Conservation (phyloP, 371 early-diverging fungal genomes). For the Syncephalastrum sp. region DNA sequence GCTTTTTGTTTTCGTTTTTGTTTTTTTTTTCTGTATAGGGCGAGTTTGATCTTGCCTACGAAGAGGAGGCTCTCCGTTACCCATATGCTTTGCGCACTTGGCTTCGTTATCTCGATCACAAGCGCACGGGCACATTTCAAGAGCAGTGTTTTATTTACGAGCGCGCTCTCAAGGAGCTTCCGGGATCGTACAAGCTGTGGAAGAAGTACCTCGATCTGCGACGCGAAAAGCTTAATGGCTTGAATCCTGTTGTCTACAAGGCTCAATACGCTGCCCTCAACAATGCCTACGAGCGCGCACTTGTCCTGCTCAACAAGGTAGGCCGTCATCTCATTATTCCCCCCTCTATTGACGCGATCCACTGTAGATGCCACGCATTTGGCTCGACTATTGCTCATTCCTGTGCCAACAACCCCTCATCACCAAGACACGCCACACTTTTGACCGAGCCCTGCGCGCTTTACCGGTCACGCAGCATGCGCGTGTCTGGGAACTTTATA, state of each 20-base stretch:
- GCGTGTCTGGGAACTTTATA: slow-evolving; percentile 86
- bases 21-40: slow-evolving; percentile 27
- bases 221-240: slow-evolving; percentile 46
- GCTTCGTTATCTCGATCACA: slow-evolving; percentile 91
- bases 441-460: slow-evolving; percentile 89
- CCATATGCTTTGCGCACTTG: slow-evolving; percentile 83
- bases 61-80: slow-evolving; percentile 88
- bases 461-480: slow-evolving; percentile 93
- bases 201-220: slow-evolving; percentile 84
- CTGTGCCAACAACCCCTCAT: slow-evolving; percentile 71
- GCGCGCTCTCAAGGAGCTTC: slow-evolving; percentile 84
- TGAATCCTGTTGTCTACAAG: slow-evolving; percentile 48
- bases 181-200: slow-evolving; percentile 97
- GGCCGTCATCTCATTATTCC: neutral
- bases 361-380: slow-evolving; percentile 79
- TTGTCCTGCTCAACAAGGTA: slow-evolving; percentile 89
- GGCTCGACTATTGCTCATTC: slow-evolving; percentile 77
- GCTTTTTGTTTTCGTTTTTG: no score
- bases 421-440: slow-evolving; percentile 77
- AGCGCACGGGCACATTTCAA: slow-evolving; percentile 47
- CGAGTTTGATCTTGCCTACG: slow-evolving; percentile 78
- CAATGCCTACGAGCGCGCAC: slow-evolving; percentile 80
- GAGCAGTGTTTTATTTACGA: slow-evolving; percentile 75
- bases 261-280: slow-evolving; percentile 68
- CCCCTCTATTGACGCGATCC: neutral